These are phyloP conservation scores for Fragaria vesca DNA, from an alignment of 306 rosid species.

Conservation along the genomic window DNA sequence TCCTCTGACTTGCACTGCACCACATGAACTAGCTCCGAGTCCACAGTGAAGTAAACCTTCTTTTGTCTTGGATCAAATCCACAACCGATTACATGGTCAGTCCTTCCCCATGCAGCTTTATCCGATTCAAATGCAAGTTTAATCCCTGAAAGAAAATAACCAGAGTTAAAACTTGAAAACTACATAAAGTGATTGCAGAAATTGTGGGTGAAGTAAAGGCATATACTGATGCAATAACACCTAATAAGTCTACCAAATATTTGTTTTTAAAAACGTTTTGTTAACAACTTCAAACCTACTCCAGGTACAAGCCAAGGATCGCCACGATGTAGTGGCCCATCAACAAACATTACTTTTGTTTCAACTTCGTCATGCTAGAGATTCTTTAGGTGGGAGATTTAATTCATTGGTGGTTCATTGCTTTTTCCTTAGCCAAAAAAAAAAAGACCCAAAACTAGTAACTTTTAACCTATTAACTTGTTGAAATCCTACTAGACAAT, in stretches of 20 bases:
- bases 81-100: constrained; percentile 74
- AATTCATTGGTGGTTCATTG: not conserved
- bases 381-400: constrained; percentile 15
- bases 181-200: not conserved
- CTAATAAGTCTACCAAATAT: not conserved
- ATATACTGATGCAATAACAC: not conserved
- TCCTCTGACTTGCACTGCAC: constrained; percentile 72
- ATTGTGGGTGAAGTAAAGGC: not conserved
- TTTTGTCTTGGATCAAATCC: constrained; percentile 83
- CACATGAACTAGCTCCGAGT: constrained; percentile 70
- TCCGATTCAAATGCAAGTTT: constrained; percentile 63
- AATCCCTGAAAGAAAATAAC: constrained; percentile 47
- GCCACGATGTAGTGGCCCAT: constrained; percentile 17
- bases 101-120: constrained; percentile 64
- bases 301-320: constrained; percentile 11
- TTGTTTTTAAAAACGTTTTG: not conserved
- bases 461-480: not conserved
- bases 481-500: constrained; percentile 3
- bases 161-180: not conserved
- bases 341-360: not conserved
- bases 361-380: constrained; percentile 4
- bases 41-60: constrained; percentile 83
- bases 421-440: not conserved
- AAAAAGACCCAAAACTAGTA: not conserved
- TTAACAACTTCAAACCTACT: constrained; percentile 11